Conservation (phyloP, 31 red algal genomes). For the Asparagopsis taxiformis region DNA sequence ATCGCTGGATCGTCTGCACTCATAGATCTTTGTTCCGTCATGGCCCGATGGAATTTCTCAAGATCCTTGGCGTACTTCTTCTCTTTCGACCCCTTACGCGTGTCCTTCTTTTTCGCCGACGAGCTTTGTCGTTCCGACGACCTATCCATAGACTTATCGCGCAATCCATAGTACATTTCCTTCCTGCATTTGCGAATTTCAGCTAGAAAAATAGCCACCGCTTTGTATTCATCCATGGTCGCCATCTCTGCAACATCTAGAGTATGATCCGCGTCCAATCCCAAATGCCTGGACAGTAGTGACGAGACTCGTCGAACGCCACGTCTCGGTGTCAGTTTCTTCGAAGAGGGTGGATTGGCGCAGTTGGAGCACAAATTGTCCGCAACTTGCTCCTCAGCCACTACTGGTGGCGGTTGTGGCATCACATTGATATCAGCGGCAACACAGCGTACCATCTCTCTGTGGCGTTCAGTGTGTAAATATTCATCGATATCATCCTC, state of each 20-base stretch:
- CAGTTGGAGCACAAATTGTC: background rate
- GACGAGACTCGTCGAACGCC: slow-evolving; percentile 6
- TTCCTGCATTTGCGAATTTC: slow-evolving; percentile 8
- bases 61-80: background rate
- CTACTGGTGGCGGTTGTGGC: background rate
- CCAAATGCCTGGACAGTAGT: slow-evolving; percentile 26
- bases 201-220: slow-evolving; percentile 42
- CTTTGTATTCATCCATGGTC: slow-evolving; percentile 29
- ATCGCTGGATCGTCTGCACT: slow-evolving; percentile 22
- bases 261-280: slow-evolving; percentile 1
- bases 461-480: slow-evolving; percentile 19
- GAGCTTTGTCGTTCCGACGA: background rate
- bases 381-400: slow-evolving; percentile 2
- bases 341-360: background rate
- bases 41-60: background rate
- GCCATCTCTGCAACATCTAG: slow-evolving; percentile 40
- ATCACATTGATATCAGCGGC: slow-evolving; percentile 15
- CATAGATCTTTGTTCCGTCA: slow-evolving; percentile 18
- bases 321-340: background rate
- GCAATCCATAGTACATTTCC: slow-evolving; percentile 18
- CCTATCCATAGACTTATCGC: slow-evolving; percentile 8
- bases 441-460: slow-evolving; percentile 16
- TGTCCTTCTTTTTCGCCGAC: slow-evolving; percentile 2
- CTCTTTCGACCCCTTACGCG: background rate
- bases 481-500: slow-evolving; percentile 50